Percentiles rank a stretch among this genome's conserved stretches.
Evolutionary conservation across 495 filamentous ascomycete genomes (phyloP).

Genomic region (Tuber aestivum): DNA sequence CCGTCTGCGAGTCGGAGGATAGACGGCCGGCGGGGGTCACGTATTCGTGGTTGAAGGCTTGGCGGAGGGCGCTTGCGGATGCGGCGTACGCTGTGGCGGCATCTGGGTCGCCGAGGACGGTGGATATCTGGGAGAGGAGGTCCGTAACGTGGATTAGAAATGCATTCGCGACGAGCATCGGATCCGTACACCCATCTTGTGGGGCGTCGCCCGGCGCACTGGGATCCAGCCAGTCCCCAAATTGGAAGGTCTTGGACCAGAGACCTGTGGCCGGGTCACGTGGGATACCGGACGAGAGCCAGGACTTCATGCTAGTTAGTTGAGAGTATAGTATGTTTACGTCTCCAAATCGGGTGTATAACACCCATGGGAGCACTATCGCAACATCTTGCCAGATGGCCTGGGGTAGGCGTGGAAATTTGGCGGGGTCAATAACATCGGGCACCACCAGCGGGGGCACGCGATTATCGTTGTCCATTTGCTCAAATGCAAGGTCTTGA

Average conservation of each 20-base stretch:
- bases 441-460: slow-evolving; percentile 47
- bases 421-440: slow-evolving; percentile 36
- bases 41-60: background rate
- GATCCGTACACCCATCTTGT: slow-evolving; percentile 45
- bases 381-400: slow-evolving; percentile 50
- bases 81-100: slow-evolving; percentile 31
- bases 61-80: background rate
- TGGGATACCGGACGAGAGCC: slow-evolving; percentile 49
- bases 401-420: slow-evolving; percentile 35
- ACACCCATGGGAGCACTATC: slow-evolving; percentile 47
- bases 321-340: slow-evolving; percentile 45
- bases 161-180: slow-evolving; percentile 49
- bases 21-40: slow-evolving; percentile 41
- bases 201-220: slow-evolving; percentile 47
- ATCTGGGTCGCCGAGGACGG: background rate
- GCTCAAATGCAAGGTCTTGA: slow-evolving; percentile 47
- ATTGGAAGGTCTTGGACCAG: slow-evolving; percentile 47
- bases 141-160: slow-evolving; percentile 51
- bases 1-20: slow-evolving; percentile 50
- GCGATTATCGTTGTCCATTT: slow-evolving; percentile 40
- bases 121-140: slow-evolving; percentile 28
- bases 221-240: slow-evolving; percentile 54
- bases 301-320: slow-evolving; percentile 48
- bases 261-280: slow-evolving; percentile 44
- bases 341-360: slow-evolving; percentile 48